Conservation (phyloP, 163 green algal genomes). For the Prototheca wickerhamii region DNA sequence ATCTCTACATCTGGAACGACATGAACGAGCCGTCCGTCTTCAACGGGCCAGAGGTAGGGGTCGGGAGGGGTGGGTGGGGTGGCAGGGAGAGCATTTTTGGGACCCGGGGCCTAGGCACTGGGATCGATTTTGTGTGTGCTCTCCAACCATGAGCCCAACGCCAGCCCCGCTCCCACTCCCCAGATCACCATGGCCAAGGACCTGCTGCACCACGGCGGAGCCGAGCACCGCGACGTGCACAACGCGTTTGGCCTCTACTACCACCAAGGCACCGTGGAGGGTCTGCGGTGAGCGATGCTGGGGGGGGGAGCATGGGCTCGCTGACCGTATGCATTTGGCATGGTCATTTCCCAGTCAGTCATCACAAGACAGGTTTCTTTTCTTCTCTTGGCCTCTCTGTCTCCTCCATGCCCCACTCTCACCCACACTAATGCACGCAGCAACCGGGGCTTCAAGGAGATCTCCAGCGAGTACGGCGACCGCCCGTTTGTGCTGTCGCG, state of each 20-base stretch:
- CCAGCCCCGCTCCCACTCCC: background rate
- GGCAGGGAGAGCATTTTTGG: background rate
- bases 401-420: too few species aligned
- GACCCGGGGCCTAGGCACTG: background rate
- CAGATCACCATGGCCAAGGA: constrained; percentile 97
- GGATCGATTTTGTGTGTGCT: too few species aligned
- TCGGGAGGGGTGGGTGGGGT: background rate
- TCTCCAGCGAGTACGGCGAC: constrained; percentile 71
- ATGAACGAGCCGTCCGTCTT: constrained; percentile 99
- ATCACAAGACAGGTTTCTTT: too few species aligned
- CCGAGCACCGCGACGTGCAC: constrained; percentile 95
- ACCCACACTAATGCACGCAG: constrained; percentile 3
- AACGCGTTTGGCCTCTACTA: constrained; percentile 88
- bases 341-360: too few species aligned
- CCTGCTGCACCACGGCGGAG: constrained; percentile 62
- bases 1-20: constrained; percentile 99
- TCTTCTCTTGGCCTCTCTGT: too few species aligned
- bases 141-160: too few species aligned
- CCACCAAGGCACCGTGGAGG: constrained; percentile 79
- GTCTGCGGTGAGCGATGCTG: constrained; percentile 36
- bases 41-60: constrained; percentile 86
- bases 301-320: constrained; percentile 3
- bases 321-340: too few species aligned
- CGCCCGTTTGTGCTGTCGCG: constrained; percentile 93
- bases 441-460: constrained; percentile 22